A percentile compares a stretch with the other conserved stretches of the same genome.
phyloP scores from a whole-genome alignment of 2,329 filamentous ascomycete genomes.

The Claviceps maximensis region DNA sequence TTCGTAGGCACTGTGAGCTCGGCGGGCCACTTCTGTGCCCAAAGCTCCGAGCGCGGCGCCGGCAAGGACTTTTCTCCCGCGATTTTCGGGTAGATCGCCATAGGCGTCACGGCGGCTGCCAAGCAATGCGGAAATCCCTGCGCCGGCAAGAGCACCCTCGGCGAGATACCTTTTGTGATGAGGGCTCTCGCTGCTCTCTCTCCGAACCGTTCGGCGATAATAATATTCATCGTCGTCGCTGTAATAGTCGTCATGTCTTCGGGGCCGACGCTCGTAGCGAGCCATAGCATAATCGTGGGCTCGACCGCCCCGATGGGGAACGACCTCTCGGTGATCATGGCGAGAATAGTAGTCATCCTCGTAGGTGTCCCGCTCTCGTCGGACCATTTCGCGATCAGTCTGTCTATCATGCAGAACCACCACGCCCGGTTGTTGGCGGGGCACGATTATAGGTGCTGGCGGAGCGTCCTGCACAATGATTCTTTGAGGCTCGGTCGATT shows the following conservation, averaged over 20 bases:
- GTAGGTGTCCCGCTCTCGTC: slow-evolving; percentile 21
- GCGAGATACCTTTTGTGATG: slow-evolving; percentile 47
- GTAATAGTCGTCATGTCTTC: slow-evolving; percentile 30
- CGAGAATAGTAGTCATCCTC: slow-evolving; percentile 41
- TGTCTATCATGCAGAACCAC: slow-evolving; percentile 32
- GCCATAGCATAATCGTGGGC: slow-evolving; percentile 18
- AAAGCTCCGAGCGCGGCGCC: slow-evolving; percentile 50
- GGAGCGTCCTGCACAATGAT: slow-evolving; percentile 48
- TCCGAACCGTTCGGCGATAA: slow-evolving; percentile 31
- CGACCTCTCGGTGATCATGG: slow-evolving; percentile 30
- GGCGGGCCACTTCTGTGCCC: slow-evolving; percentile 46
- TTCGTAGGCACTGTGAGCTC: slow-evolving; percentile 48
- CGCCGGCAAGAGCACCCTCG: slow-evolving; percentile 51
- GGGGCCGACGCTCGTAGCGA: slow-evolving; percentile 26
- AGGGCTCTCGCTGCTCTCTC: slow-evolving; percentile 36
- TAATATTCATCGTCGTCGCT: slow-evolving; percentile 36
- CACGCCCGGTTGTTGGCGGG: slow-evolving; percentile 30
- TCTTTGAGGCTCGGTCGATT: slow-evolving; percentile 40
- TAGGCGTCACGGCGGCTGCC: slow-evolving; percentile 39
- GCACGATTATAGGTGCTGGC: slow-evolving; percentile 37
- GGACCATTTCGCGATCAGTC: slow-evolving; percentile 21
- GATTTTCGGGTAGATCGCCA: slow-evolving; percentile 35
- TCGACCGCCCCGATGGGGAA: slow-evolving; percentile 22
- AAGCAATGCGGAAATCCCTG: slow-evolving; percentile 46
- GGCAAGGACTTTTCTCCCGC: slow-evolving; percentile 45